Evolutionary conservation across 1,284 basidiomycete species (phyloP), one percentile per base, ranked within the genome.

Genomic region (Lentinula novae-zelandiae): DNA sequence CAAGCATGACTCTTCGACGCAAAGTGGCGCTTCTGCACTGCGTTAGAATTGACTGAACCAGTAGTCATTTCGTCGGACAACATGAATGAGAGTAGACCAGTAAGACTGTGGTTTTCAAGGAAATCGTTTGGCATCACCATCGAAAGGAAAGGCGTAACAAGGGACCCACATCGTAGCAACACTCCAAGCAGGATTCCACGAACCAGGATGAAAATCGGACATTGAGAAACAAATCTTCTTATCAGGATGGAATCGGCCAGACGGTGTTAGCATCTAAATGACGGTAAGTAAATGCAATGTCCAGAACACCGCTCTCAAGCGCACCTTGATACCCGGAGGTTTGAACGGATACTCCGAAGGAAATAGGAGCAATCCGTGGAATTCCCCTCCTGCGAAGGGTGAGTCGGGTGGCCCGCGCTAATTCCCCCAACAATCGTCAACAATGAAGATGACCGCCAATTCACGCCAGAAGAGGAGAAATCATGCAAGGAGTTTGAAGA

Each of bases 211-310:
- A 72, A 93, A 98, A 71, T 95, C 93, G 2, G 93, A 95, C 93
- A 96, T 96, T 42, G 93, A 95, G 76, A 95, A 95, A 72, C 93
- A 96, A 66, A 98, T 98, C 82, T 95, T 96, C 76, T 89, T 89
- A 77, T 96, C 93, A 33, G 92, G 90, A 68, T 93, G 87, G 74
- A 98, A 98, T 57, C 95, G 86, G 10, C 95, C 95, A 13, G 92
- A 95, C 0, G 95, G 95, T 20, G 95, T 98, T 71, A 92, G 86
- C 90, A 97, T 93, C 91, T 92, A 67, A 36, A 42, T 6, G 12
- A 13, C 22, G 27, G 60, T 49, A n/a, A 40, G 22, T 39, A 4
- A 40, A 36, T 27, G 48, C 27, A 61, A 17, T 22, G 9, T n/a
- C 27, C 49, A 50, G 42, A 34, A 17, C 59, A 31, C 31, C 46